A percentile compares a stretch with the other conserved stretches of the same genome.
These are phyloP conservation scores for Fonsecaea nubica DNA, from an alignment of 2,329 filamentous ascomycete genomes.

Conservation along the genomic window DNA sequence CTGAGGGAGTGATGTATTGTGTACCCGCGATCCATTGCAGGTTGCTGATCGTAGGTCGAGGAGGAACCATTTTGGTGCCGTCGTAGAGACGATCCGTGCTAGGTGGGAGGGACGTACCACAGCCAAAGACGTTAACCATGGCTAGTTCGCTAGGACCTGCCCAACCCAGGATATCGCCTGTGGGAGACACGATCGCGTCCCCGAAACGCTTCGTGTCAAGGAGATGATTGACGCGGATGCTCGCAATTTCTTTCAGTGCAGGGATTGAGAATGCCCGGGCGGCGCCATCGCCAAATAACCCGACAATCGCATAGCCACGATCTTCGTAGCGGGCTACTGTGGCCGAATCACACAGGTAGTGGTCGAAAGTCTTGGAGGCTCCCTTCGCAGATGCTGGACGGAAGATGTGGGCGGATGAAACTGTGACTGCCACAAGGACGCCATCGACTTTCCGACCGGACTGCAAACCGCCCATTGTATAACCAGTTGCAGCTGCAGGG, in stretches of 20 bases:
- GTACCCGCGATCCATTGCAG: slow-evolving; percentile 97
- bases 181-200: slow-evolving; percentile 73
- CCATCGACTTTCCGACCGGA: slow-evolving; percentile 79
- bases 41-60: slow-evolving; percentile 91
- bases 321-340: slow-evolving; percentile 75
- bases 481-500: slow-evolving; percentile 75
- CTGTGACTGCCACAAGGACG: slow-evolving; percentile 77
- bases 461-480: slow-evolving; percentile 75
- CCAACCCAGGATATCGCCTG: slow-evolving; percentile 87
- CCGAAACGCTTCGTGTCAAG: slow-evolving; percentile 76
- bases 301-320: slow-evolving; percentile 78
- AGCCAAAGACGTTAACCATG: slow-evolving; percentile 83
- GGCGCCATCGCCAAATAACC: slow-evolving; percentile 81
- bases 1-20: slow-evolving; percentile 83
- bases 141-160: slow-evolving; percentile 84
- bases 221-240: slow-evolving; percentile 66
- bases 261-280: slow-evolving; percentile 86
- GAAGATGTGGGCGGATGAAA: slow-evolving; percentile 81
- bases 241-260: slow-evolving; percentile 80
- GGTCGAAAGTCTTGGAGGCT: slow-evolving; percentile 89
- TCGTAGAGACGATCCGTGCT: slow-evolving; percentile 80
- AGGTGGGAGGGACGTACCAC: slow-evolving; percentile 68
- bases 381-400: slow-evolving; percentile 84
- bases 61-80: slow-evolving; percentile 72
- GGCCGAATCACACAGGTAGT: slow-evolving; percentile 80